These are phyloP conservation scores for Gaertneriomyces semiglobifer DNA, from an alignment of 192 early-diverging fungal species.

Conservation along the genomic window DNA sequence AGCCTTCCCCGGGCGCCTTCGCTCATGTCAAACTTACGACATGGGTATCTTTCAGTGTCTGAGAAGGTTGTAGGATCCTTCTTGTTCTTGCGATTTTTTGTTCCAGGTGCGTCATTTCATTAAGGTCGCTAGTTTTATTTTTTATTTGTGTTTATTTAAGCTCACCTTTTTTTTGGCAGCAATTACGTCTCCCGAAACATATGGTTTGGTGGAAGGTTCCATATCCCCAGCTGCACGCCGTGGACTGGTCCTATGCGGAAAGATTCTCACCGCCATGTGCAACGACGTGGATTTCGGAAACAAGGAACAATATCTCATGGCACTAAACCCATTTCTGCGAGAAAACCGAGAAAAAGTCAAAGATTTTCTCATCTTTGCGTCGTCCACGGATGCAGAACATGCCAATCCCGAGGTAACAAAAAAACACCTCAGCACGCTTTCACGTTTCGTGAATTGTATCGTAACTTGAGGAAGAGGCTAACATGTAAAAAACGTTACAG, in stretches of 20 bases:
- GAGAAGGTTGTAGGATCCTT: constrained; percentile 70
- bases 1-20: no score
- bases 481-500: no score
- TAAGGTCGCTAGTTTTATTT: background rate
- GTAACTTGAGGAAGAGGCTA: no score
- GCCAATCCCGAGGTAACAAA: background rate
- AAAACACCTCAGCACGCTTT: no score
- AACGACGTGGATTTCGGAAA: constrained; percentile 62
- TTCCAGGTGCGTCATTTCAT: constrained; percentile 43
- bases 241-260: constrained; percentile 56
- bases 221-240: constrained; percentile 36
- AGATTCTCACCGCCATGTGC: constrained; percentile 56
- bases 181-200: constrained; percentile 52
- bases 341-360: constrained; percentile 43
- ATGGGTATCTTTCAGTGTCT: constrained; percentile 51
- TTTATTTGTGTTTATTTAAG: background rate
- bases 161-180: constrained; percentile 25
- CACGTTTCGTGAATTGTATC: no score
- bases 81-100: constrained; percentile 54
- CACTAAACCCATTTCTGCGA: constrained; percentile 50
- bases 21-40: no score
- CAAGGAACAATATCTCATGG: constrained; percentile 53
- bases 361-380: constrained; percentile 38
- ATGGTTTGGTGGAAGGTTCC: constrained; percentile 45
- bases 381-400: background rate